Base-by-base conservation (phyloP, 352 stramenopile genomes). In the Phytophthora brassicae region DNA sequence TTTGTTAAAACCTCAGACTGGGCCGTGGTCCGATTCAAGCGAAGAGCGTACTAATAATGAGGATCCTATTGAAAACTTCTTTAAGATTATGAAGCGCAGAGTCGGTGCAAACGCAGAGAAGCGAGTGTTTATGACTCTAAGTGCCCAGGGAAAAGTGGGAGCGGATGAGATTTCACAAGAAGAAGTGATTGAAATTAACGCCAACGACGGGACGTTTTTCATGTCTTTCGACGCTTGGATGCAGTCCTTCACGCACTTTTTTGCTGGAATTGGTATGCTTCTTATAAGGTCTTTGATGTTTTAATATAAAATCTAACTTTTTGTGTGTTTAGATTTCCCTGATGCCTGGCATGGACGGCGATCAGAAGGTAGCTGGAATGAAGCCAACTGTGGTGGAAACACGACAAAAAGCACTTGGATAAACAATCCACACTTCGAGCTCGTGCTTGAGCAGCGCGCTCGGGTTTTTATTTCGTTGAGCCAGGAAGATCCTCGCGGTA, bases 151-250 rank as follows among this genome's bases (percentile, higher is more conserved):
- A 7, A 78, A 82, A n/a, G 43, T 88, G 4, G 70, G 72, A 9
- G 39, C 83, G 6, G 79, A 86, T 13, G 81, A 90, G 26, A 88
- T 90, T 41, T 65, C 71, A 1, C 76, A 92, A 54, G 86, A 92
- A 55, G 84, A 97, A 35, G 68, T 89, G 3, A 64, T 88, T 6
- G 83, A 94, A 14, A 72, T 90, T 19, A 96, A 97, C 41, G 62
- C 75, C 3, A 92, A 87, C 36, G 91, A 97, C 50, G 91, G 91
- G 3, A 96, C 89, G 2, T 98, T 98, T 54, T 97, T 97, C 74
- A 98, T 97, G 87, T 75, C 77, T 13, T 98, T 74, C 56, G 79
- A 91, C 22, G 90, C 88, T 2, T 97, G 88, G 88, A 87, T 84
- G 66, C 64, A 84, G 49, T 85, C 91, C 48, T 98, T 95, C 60